Base-by-base conservation (phyloP, 2,329 filamentous ascomycete species). In the Alternaria novae-zelandiae region DNA sequence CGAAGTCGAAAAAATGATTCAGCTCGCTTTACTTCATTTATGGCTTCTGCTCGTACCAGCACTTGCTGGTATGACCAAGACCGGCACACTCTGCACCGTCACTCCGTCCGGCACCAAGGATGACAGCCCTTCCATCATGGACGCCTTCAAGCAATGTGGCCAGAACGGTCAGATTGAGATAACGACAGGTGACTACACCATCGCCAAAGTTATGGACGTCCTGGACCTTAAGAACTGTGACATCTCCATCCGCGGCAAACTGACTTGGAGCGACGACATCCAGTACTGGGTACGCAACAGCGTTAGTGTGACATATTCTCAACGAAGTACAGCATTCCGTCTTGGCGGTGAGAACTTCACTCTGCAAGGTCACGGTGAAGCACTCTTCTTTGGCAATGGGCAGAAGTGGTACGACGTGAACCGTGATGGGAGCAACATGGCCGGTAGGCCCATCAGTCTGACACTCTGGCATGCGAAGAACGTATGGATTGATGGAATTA, bases 391-490 rank as follows among this genome's bases (percentile, higher is more conserved):
- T 51, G 73, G 74, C n/a, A 75, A 76, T 53, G 74, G 73, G 5
- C 73, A 76, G 61, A 70, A 62, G 25, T 76, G 74, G 73, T 73
- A 73, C 64, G 82, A 85, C 59, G 69, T 81, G 67, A 84, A 84
- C 61, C 73, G 70, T 10, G 74, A 79, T 41, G 60, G 71, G n/a
- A 75, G 78, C 28, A 85, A 85, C 58, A 76, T 80, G 73, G 77
- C 79, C 23, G 83, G 83, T 5, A 70, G 83, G 13, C 83, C 83
- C 1, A 85, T 85, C 50, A 80, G 72, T 25, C 69, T 84, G 55
- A 84, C 82, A 0, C 65, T 85, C 6, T 84, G 82, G 82, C 73
- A 81, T 36, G 82, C 80, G 6, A 83, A 78, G 54, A 84, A 85
- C 54, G 76, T 83, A 11, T 72, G 81, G 6, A 70, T 85, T 26